These are phyloP conservation scores for Gloeophyllum trabeum DNA, from an alignment of 768 basidiomycete species.

Conservation along the genomic window DNA sequence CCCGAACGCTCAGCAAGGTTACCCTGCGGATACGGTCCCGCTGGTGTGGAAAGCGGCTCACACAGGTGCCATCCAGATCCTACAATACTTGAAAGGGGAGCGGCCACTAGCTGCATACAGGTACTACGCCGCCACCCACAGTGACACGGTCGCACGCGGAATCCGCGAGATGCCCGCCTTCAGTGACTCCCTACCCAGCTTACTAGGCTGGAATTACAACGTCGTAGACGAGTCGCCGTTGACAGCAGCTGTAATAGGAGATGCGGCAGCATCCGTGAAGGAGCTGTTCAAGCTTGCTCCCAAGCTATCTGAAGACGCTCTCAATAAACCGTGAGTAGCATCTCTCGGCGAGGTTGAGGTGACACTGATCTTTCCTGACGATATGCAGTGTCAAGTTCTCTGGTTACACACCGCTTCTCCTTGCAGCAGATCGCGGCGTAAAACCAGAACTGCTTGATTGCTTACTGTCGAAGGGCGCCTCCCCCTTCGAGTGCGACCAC, in stretches of 20 bases:
- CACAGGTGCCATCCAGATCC: constrained; percentile 18
- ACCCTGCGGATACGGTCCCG: constrained; percentile 4
- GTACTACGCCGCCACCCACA: constrained; percentile 32
- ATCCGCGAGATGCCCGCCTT: constrained; percentile 21
- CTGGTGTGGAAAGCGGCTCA: constrained; percentile 34
- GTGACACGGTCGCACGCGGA: constrained; percentile 27
- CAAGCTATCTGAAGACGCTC: constrained; percentile 25
- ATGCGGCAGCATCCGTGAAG: constrained; percentile 29
- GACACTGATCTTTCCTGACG: neutral
- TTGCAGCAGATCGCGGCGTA: constrained; percentile 24
- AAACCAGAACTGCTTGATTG: constrained; percentile 32
- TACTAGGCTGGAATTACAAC: constrained; percentile 40
- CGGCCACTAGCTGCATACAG: constrained; percentile 39
- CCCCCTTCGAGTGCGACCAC: constrained; percentile 29
- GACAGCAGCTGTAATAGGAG: constrained; percentile 28
- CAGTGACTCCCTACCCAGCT: constrained; percentile 30
- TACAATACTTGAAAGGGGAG: constrained; percentile 37
- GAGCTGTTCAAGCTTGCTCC: constrained; percentile 31
- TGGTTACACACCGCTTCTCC: constrained; percentile 31
- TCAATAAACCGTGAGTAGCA: constrained; percentile 31
- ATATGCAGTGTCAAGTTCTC: constrained; percentile 30
- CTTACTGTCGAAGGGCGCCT: constrained; percentile 33
- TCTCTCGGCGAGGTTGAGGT: too few relatives aligned
- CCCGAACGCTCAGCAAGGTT: constrained; percentile 23
- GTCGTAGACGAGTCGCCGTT: constrained; percentile 41